Percentiles rank a stretch among this genome's conserved stretches.
Evolutionary conservation across 176 grass and related monocot genomes (phyloP).

Genomic region (Musa itinerans): DNA sequence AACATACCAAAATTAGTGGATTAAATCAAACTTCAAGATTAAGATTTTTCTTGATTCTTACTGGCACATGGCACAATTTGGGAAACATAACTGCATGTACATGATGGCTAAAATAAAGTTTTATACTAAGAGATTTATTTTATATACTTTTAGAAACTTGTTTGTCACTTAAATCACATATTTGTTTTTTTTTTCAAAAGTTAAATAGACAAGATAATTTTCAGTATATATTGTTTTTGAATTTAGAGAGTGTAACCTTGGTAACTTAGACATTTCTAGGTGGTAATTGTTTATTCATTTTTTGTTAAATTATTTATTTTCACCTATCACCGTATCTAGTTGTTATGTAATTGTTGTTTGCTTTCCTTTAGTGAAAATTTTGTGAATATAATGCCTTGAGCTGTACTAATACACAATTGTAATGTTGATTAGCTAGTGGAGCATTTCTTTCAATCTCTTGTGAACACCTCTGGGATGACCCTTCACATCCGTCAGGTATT

Average conservation of each 20-base stretch:
- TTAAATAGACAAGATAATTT: neutral
- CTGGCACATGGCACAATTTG: too few relatives aligned
- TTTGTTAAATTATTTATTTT: neutral
- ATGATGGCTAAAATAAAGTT: neutral
- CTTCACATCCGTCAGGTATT: slow-evolving; percentile 91
- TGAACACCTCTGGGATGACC: slow-evolving; percentile 95
- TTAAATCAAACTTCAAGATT: too few relatives aligned
- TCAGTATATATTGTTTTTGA: neutral
- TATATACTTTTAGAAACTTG: neutral
- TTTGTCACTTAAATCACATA: neutral
- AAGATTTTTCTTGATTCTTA: too few relatives aligned
- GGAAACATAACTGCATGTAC: neutral
- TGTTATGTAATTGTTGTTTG: neutral
- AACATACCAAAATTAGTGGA: too few relatives aligned
- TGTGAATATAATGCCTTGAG: neutral
- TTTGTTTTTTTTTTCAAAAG: neutral
- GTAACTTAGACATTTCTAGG: neutral
- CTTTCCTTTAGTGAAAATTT: neutral
- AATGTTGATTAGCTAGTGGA: slow-evolving; percentile 62
- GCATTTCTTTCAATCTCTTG: slow-evolving; percentile 86
- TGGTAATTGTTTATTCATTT: neutral
- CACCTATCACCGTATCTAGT: neutral
- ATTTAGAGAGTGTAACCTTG: neutral
- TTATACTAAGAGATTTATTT: neutral
- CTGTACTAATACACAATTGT: slow-evolving; percentile 8